Evolutionary conservation across 148 eudicot species (phyloP).

Genomic region (Amaranthus cruentus): DNA sequence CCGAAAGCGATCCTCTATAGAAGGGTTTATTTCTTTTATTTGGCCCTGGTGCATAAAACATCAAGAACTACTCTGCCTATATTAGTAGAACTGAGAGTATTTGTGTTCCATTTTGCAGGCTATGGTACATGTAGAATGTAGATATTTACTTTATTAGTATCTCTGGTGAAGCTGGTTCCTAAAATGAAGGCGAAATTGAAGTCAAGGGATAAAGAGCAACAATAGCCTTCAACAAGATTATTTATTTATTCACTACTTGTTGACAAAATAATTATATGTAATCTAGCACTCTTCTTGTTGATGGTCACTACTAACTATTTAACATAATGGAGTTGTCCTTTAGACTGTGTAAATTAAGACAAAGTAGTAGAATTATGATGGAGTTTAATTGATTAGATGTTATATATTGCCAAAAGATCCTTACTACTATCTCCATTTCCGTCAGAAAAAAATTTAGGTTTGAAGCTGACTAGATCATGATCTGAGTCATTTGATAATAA

Average conservation of each 20-base stretch:
- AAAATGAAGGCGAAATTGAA: slow-evolving; percentile 6
- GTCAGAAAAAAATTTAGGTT: not conserved
- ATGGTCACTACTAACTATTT: slow-evolving; percentile 10
- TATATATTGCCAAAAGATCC: not conserved
- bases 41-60: too few species aligned
- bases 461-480: too few species aligned
- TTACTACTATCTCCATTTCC: not conserved
- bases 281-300: slow-evolving; percentile 3
- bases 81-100: slow-evolving; percentile 1
- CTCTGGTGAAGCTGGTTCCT: not conserved
- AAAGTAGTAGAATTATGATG: not conserved
- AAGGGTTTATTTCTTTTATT: too few species aligned
- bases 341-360: not conserved
- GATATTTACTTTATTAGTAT: not conserved
- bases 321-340: slow-evolving; percentile 1
- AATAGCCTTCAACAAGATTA: slow-evolving; percentile 11
- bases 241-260: slow-evolving; percentile 13
- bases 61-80: not conserved
- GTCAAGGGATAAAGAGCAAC: slow-evolving; percentile 3
- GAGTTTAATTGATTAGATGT: slow-evolving; percentile 7
- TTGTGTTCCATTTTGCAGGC: slow-evolving; percentile 22
- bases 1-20: too few species aligned
- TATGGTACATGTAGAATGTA: slow-evolving; percentile 26
- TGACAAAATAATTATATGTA: slow-evolving; percentile 13
- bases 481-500: too few species aligned